These are phyloP conservation scores for Vitis labrusca DNA, from an alignment of 164 flowering plant species.

Conservation along the genomic window DNA sequence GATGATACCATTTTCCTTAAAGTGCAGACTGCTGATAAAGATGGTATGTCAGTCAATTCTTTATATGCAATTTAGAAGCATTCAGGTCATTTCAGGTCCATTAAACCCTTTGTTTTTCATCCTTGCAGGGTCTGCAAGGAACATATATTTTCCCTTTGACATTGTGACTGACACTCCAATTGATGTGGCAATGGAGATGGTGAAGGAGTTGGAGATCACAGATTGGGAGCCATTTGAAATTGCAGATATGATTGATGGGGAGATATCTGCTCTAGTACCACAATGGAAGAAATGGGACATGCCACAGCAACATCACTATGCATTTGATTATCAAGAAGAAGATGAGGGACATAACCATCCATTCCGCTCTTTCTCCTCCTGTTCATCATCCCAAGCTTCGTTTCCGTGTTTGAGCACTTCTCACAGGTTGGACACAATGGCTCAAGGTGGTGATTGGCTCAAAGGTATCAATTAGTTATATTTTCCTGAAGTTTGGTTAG, in stretches of 20 bases:
- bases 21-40: conserved; percentile 51
- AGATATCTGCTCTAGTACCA: conserved; percentile 51
- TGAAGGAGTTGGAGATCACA: conserved; percentile 55
- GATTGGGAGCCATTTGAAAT: conserved; percentile 59
- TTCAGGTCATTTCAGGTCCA: background rate
- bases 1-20: conserved; percentile 53
- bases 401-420: conserved; percentile 20
- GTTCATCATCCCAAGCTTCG: conserved; percentile 55
- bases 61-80: background rate
- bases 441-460: conserved; percentile 24
- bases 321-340: conserved; percentile 30
- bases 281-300: conserved; percentile 33
- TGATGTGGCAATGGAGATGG: conserved; percentile 64
- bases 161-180: conserved; percentile 46
- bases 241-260: conserved; percentile 57
- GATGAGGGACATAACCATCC: conserved; percentile 23
- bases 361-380: conserved; percentile 32
- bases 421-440: conserved; percentile 1
- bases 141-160: conserved; percentile 62
- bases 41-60: conserved; percentile 31
- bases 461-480: conserved; percentile 28
- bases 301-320: conserved; percentile 16
- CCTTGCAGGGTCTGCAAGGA: conserved; percentile 45
- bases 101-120: background rate
- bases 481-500: background rate